A percentile compares a stretch with the other conserved stretches of the same genome.
Evolutionary conservation across 164 flowering plant genomes (phyloP).

Genomic region (Macadamia integrifolia): DNA sequence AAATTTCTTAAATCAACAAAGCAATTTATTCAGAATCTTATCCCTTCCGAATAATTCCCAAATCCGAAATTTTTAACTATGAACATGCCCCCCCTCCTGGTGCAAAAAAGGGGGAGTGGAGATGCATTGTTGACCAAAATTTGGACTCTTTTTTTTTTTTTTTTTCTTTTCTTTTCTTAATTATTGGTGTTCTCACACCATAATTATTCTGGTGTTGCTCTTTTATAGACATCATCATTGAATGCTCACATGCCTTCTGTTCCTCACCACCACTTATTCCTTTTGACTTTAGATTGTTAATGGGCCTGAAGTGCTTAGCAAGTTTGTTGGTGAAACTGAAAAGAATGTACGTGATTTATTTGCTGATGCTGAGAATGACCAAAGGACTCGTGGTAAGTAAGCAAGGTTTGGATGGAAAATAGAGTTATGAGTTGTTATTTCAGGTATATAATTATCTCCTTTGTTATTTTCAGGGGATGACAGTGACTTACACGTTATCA

Average conservation of each 20-base stretch:
- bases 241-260: background rate
- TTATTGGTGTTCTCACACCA: too few species aligned
- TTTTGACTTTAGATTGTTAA: conserved; percentile 45
- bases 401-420: background rate
- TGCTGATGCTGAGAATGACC: conserved; percentile 75
- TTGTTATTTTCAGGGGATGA: conserved; percentile 47
- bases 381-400: conserved; percentile 43
- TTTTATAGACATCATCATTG: background rate
- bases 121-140: too few species aligned
- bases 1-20: too few species aligned
- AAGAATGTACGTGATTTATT: conserved; percentile 67
- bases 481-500: conserved; percentile 72
- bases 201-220: too few species aligned
- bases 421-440: background rate
- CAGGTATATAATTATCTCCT: background rate
- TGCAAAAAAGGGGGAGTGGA: too few species aligned
- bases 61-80: too few species aligned
- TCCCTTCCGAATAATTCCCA: too few species aligned
- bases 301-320: conserved; percentile 74
- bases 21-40: too few species aligned
- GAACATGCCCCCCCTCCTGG: too few species aligned
- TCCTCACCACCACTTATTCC: background rate
- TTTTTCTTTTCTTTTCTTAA: too few species aligned
- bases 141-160: too few species aligned
- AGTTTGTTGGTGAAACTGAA: conserved; percentile 73